Evolutionary conservation across 805 yeast species (phyloP), one percentile per base, ranked within the genome.

Genomic region (Zygoascus biomembranicola): DNA sequence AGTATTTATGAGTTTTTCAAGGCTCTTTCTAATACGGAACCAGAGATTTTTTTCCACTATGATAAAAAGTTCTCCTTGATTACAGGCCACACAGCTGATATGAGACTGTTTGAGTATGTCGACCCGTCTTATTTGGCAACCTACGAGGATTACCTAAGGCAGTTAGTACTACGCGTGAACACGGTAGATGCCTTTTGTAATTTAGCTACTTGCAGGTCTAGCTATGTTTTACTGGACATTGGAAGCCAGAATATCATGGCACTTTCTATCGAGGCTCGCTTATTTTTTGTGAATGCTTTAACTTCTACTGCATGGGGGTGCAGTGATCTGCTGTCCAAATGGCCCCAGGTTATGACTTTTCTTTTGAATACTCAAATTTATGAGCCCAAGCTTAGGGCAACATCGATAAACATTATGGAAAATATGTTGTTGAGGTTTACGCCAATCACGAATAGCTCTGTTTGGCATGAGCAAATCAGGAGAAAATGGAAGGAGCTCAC

Each of bases 321-420:
- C 10, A 32, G 48, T 1, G 63, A 57, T 19, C 55, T 72, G 10
- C 52, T 68, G 1, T 47, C 51, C 11, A 52, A 53, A 1, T 69
- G 70, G 70, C 66, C 72, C 1, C 44, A 50, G 6, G 57, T 64
- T 11, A 57, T 70, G 64, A 63, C 63, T 5, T 46, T n/a, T 19
- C 46, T 42, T 13, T 8, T 49, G 18, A n/a, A 39, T 19, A 23
- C 26, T 13, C 32, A 42, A 13, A 41, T 49, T 37, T 16, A 32
- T 14, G 51, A 42, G 23, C 44, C 45, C 20, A n/a, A 37, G 10
- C 19, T 23, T 14, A 26, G 32, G 16, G 14, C 35, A 8, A 16
- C 37, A 4, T 20, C 18, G 46, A 20, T 49, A 10, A 26, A 37
- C 35, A 37, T 48, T 32, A 14, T 49, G 51, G 35, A 49, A 32